Percentiles rank a stretch among this genome's conserved stretches.
These are phyloP conservation scores for Remersonia thermophila DNA, from an alignment of 2,329 filamentous ascomycete genomes.

Conservation along the genomic window DNA sequence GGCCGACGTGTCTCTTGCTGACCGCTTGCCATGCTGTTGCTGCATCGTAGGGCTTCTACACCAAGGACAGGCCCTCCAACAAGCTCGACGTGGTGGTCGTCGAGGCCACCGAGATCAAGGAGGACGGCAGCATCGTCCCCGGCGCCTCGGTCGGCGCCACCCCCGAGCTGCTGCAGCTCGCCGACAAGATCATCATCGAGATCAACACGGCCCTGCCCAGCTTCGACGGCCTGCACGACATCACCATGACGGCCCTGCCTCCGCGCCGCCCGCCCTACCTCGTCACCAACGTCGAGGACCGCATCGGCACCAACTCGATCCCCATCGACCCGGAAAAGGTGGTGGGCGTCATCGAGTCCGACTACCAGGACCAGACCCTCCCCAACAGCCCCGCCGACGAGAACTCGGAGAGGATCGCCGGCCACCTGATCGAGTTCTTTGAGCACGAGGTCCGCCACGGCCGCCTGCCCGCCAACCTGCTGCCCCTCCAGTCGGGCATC, in stretches of 20 bases:
- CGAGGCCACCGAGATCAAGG: constrained; percentile 75
- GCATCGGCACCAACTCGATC: constrained; percentile 72
- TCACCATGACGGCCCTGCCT: constrained; percentile 76
- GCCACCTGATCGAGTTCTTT: constrained; percentile 68
- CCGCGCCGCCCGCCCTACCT: constrained; percentile 74
- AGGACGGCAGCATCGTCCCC: constrained; percentile 79
- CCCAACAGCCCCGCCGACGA: constrained; percentile 69
- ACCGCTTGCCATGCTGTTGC: not conserved
- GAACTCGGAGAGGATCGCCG: constrained; percentile 58
- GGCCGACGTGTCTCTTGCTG: not conserved
- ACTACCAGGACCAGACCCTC: constrained; percentile 64
- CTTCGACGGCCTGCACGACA: constrained; percentile 82
- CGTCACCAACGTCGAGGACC: constrained; percentile 73
- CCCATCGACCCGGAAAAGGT: constrained; percentile 74
- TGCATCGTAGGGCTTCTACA: constrained; percentile 63
- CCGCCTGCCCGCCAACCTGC: constrained; percentile 62
- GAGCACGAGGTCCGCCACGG: constrained; percentile 74
- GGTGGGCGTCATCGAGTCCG: constrained; percentile 71
- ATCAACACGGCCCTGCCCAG: constrained; percentile 78
- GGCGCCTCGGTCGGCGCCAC: constrained; percentile 77
- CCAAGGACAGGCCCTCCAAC: constrained; percentile 61
- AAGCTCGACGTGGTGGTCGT: constrained; percentile 74
- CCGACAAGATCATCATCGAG: constrained; percentile 87
- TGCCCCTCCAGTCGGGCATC: constrained; percentile 78
- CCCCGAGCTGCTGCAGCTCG: constrained; percentile 79